Evolutionary conservation across 1,139 yeast species (phyloP).

Genomic region (Suzukiozyma palmioleophila): DNA sequence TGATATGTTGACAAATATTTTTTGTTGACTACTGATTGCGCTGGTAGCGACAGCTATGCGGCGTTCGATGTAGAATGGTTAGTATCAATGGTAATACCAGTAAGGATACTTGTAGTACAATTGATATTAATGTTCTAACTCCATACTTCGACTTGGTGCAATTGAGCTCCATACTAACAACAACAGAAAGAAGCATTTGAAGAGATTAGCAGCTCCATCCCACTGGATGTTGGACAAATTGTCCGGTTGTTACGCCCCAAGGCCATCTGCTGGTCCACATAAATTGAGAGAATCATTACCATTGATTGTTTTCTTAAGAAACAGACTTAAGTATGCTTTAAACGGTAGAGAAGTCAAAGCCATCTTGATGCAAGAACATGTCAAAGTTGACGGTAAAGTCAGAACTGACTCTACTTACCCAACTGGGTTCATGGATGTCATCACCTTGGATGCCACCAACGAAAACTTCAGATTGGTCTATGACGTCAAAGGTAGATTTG

Average conservation of each 20-base stretch:
- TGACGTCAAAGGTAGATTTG: conserved; percentile 95
- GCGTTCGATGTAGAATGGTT: neutral
- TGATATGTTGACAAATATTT: too few species aligned
- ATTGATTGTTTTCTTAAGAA: conserved; percentile 95
- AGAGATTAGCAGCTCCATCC: conserved; percentile 68
- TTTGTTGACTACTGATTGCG: too few species aligned
- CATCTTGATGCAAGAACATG: conserved; percentile 98
- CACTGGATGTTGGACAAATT: conserved; percentile 99
- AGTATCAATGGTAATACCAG: neutral
- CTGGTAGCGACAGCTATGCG: too few species aligned
- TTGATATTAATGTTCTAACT: neutral
- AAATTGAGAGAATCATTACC: conserved; percentile 99
- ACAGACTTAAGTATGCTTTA: conserved; percentile 98
- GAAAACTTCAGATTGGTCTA: conserved; percentile 96
- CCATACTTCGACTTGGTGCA: neutral
- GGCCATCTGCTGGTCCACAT: conserved; percentile 99
- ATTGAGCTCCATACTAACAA: conserved; percentile 1
- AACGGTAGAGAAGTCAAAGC: conserved; percentile 99
- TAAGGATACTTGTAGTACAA: neutral
- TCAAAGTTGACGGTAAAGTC: conserved; percentile 98
- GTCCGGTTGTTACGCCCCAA: conserved; percentile 99
- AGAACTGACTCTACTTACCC: conserved; percentile 97
- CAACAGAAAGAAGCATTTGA: conserved; percentile 28
- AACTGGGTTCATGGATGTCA: conserved; percentile 97
- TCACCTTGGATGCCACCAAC: conserved; percentile 90